Evolutionary conservation across 345 rosid species (phyloP), one percentile per base, ranked within the genome.

Genomic region (Aegle marmelos): DNA sequence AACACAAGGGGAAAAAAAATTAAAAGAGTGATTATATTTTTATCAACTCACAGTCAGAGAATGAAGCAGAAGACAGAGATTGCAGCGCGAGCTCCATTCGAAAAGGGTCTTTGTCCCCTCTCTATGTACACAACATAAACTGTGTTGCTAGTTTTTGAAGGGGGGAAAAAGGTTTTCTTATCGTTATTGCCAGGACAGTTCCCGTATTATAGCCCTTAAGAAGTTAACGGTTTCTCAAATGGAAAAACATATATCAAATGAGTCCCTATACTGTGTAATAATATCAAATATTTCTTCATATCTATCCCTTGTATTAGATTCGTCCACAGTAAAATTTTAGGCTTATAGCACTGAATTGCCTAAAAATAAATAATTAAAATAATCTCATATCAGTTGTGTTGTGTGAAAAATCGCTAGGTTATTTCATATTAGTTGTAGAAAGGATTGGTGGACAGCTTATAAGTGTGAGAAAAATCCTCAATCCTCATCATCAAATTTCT

Each of bases 11-110:
- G 45, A 57, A 27, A 34, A 69, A 70, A 41, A 45, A n/a, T 28
- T n/a, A 64, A 70, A 72, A 59, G 2, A 71, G 74, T 68, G 25
- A 28, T 62, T 8, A 37, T 54, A 56, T 48, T 56, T 62, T 34
- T 41, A 41, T 28, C 30, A 68, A 58, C 89, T 79, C 76, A 85
- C 86, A 59, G 67, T 48, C 73, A 72, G 66, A 58, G 53, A 78
- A 67, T 70, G 88, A 79, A 37, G 80, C 59, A 60, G 77, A 78
- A 33, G 81, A 72, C 17, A 73, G 48, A 28, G 83, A 37, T 54
- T 69, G 84, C 67, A 82, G 27, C 8, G 82, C 76, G 59, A 82
- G 79, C 82, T 83, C 90, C 90, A 87, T 83, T 48, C 31, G 36
- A 58, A 41, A 39, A 22, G 34, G 31, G 22, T 11, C 28, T 61